phyloP scores from a whole-genome alignment of 306 rosid genomes.

The Cicer judaicum region DNA sequence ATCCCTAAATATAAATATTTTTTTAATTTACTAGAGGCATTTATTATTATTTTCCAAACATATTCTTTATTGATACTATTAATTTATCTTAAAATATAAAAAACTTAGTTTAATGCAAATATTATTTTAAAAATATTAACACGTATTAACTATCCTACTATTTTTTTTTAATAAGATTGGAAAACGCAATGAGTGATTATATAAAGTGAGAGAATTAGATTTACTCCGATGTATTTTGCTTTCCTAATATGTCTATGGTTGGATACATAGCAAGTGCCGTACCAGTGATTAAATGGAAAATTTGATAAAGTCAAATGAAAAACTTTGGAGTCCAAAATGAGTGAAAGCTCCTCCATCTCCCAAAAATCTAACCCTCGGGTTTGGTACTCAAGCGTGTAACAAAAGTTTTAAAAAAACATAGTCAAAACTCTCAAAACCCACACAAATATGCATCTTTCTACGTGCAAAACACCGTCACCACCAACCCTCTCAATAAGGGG shows the following conservation, averaged over 20 bases:
- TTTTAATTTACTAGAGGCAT: too few relatives aligned
- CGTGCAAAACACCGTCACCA: constrained; percentile 57
- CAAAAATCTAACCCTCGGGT: constrained; percentile 77
- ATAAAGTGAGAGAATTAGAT: background rate
- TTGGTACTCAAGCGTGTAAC: constrained; percentile 74
- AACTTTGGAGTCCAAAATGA: constrained; percentile 79
- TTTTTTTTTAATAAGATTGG: too few relatives aligned
- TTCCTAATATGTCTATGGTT: constrained; percentile 51
- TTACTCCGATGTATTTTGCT: constrained; percentile 38
- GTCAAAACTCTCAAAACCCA: constrained; percentile 67
- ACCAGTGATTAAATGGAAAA: constrained; percentile 53
- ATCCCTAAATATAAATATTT: too few relatives aligned
- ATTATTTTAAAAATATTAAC: too few relatives aligned
- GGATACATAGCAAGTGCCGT: constrained; percentile 53
- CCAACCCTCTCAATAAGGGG: constrained; percentile 44
- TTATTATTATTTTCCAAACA: too few relatives aligned
- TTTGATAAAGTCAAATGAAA: constrained; percentile 57
- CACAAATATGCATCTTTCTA: constrained; percentile 65
- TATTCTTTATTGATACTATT: too few relatives aligned
- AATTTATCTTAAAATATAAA: too few relatives aligned
- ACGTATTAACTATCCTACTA: too few relatives aligned
- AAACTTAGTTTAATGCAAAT: too few relatives aligned
- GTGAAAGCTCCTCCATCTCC: constrained; percentile 58
- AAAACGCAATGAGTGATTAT: too few relatives aligned
- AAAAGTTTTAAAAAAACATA: constrained; percentile 51